Conservation (phyloP, 73 alveolate genomes). For the Symbiodinium natans region DNA sequence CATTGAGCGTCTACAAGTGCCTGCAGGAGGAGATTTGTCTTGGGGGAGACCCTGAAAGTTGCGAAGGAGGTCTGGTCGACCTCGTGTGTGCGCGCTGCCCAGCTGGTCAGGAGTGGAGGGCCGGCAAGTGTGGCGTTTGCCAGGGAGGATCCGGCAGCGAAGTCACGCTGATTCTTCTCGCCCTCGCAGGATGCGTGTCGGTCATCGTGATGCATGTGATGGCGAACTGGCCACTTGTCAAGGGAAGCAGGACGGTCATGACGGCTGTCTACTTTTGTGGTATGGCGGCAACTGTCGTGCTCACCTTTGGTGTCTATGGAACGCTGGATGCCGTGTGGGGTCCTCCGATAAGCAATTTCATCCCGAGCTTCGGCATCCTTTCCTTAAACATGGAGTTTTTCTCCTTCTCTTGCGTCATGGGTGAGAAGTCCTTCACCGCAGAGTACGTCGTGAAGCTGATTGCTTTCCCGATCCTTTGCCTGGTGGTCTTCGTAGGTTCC, state of each 20-base stretch:
- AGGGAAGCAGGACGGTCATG: constrained; percentile 37
- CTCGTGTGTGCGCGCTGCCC: too few species aligned
- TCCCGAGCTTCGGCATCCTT: constrained; percentile 28
- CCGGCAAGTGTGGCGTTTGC: too few species aligned
- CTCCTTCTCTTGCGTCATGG: constrained; percentile 68
- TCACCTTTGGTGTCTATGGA: constrained; percentile 66
- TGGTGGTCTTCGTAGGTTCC: constrained; percentile 13
- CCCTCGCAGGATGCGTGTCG: too few species aligned
- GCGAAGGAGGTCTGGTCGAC: too few species aligned
- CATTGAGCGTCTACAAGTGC: too few species aligned
- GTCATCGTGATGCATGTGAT: too few species aligned
- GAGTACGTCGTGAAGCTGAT: constrained; percentile 25
- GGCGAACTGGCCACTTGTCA: constrained; percentile 37
- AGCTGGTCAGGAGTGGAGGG: too few species aligned
- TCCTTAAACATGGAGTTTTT: constrained; percentile 21
- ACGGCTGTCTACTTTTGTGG: constrained; percentile 48
- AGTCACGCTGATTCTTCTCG: too few species aligned
- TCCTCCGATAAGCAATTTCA: constrained; percentile 34
- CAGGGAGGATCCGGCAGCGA: too few species aligned
- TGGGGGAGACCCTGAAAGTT: too few species aligned
- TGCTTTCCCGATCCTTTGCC: background rate
- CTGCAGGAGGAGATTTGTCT: too few species aligned
- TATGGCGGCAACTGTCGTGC: constrained; percentile 50
- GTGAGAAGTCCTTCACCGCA: too few species aligned
- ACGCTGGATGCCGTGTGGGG: constrained; percentile 42